These are phyloP conservation scores for Cladosporium sp. DNA, from an alignment of 2,329 filamentous ascomycete species.

Conservation along the genomic window DNA sequence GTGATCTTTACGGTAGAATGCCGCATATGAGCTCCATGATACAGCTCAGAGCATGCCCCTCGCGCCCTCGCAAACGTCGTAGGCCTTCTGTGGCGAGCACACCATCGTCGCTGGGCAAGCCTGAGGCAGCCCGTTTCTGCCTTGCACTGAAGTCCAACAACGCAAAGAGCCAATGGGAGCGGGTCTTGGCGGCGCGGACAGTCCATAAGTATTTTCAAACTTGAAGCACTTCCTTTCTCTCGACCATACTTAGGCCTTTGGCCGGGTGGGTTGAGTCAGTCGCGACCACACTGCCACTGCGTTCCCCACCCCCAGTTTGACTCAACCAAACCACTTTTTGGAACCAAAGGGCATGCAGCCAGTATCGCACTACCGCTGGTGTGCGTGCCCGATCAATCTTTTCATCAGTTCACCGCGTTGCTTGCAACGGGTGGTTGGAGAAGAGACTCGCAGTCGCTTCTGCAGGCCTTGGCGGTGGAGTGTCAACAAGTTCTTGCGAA, in stretches of 20 bases:
- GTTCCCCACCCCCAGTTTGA: not conserved
- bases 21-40: not conserved
- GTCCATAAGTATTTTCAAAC: not conserved
- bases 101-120: slow-evolving; percentile 3
- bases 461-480: too few species aligned
- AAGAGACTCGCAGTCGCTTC: not conserved
- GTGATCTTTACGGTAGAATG: not conserved
- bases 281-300: too few species aligned
- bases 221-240: not conserved
- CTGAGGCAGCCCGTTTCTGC: not conserved
- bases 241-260: not conserved
- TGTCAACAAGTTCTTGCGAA: too few species aligned
- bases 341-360: not conserved
- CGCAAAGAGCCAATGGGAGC: not conserved
- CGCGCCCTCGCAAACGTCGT: not conserved
- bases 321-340: not conserved
- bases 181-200: not conserved
- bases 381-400: not conserved
- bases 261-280: too few species aligned
- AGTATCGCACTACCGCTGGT: not conserved
- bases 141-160: not conserved
- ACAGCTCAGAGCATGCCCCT: slow-evolving; percentile 6
- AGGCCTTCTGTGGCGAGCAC: not conserved
- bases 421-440: not conserved
- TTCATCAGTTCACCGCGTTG: not conserved